Evolutionary conservation across 208 protist genomes (phyloP).

Genomic region (Angomonas deanei): DNA sequence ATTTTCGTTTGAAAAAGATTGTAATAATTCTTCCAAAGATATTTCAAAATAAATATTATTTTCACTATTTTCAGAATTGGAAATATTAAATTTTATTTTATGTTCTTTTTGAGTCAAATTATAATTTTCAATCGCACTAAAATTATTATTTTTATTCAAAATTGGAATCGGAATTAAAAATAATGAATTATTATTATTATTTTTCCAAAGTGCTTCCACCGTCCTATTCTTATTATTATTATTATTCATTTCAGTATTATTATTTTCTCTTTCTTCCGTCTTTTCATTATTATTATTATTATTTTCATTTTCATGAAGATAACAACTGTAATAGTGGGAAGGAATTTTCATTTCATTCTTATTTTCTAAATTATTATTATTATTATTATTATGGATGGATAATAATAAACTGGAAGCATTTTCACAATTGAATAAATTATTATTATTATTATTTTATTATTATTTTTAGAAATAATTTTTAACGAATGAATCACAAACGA

Average conservation of each 20-base stretch:
- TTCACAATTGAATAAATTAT: background rate
- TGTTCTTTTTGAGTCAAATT: no score
- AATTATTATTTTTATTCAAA: conserved; percentile 1
- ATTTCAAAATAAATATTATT: background rate
- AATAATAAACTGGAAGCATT: background rate
- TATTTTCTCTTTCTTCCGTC: background rate
- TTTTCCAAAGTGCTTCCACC: background rate
- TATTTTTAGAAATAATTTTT: no score
- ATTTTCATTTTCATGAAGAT: background rate
- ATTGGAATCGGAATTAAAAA: background rate
- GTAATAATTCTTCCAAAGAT: background rate
- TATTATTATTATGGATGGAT: background rate
- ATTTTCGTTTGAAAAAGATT: background rate
- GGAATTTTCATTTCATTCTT: background rate
- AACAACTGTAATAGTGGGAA: background rate
- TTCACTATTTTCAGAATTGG: background rate
- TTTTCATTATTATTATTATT: background rate
- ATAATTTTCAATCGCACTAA: no score
- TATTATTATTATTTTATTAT: conserved; percentile 1
- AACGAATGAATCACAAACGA: no score
- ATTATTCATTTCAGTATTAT: background rate
- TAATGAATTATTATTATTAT: background rate
- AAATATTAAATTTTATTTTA: no score
- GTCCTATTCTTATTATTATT: background rate
- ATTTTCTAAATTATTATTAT: background rate